Conservation (phyloP, 2,329 filamentous ascomycete genomes). For the Monilinia fructicola region DNA sequence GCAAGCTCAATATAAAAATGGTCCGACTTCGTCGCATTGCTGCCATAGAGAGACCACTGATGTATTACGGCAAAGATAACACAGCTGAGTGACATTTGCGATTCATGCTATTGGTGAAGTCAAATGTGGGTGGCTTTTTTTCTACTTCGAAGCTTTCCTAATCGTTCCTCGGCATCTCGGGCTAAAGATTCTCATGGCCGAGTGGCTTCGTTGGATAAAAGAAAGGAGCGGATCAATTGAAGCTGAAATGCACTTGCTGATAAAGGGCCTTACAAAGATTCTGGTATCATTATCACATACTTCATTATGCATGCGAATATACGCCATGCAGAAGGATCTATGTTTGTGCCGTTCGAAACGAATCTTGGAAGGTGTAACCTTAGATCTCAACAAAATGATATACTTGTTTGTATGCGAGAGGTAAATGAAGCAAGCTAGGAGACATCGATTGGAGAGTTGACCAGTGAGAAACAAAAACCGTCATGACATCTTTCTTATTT, state of each 20-base stretch:
- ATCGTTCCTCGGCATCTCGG: neutral
- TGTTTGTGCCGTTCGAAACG: neutral
- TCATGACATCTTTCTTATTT: neutral
- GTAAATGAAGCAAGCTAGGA: neutral
- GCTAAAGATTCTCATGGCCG: neutral
- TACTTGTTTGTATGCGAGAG: neutral
- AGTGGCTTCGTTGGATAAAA: neutral
- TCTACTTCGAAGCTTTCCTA: neutral
- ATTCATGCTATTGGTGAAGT: neutral
- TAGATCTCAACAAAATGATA: neutral
- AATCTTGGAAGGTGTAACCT: too few relatives aligned
- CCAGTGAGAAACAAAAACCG: neutral
- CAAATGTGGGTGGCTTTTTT: neutral
- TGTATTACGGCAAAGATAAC: neutral
- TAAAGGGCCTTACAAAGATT: conserved; percentile 13
- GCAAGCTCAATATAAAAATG: neutral
- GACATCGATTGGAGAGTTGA: neutral
- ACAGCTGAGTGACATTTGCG: too few relatives aligned
- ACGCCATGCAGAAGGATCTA: neutral
- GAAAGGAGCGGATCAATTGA: neutral
- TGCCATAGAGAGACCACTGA: neutral
- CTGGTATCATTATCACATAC: neutral
- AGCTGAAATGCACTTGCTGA: conserved; percentile 11
- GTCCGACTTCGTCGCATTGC: neutral
- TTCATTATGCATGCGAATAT: neutral